These are phyloP conservation scores for Ephemerocybe angulata DNA, from an alignment of 768 basidiomycete genomes.

Conservation along the genomic window DNA sequence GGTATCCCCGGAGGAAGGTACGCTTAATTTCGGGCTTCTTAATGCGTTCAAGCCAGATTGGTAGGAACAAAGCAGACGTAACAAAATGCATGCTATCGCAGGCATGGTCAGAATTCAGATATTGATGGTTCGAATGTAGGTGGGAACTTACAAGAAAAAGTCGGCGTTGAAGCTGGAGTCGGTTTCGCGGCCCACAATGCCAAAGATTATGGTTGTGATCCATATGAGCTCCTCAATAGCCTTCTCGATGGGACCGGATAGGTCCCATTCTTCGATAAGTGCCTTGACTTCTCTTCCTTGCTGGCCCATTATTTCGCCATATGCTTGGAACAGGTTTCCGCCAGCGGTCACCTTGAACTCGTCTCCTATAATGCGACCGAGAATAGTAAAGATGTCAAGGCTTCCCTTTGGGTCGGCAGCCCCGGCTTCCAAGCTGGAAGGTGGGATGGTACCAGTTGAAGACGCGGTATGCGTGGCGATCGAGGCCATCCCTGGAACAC, in stretches of 20 bases:
- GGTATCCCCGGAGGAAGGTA: conserved; percentile 54
- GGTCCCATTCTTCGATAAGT: conserved; percentile 44
- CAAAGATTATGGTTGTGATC: conserved; percentile 53
- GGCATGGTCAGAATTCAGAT: not conserved
- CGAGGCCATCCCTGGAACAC: conserved; percentile 42
- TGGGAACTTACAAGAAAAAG: conserved; percentile 52
- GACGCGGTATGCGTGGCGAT: conserved; percentile 42
- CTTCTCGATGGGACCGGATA: conserved; percentile 37
- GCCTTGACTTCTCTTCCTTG: conserved; percentile 34
- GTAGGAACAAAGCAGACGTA: conserved; percentile 61
- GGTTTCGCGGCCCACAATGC: conserved; percentile 47
- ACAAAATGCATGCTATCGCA: conserved; percentile 57
- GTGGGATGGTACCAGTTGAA: conserved; percentile 21
- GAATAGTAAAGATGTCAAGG: conserved; percentile 47
- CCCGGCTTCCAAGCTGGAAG: conserved; percentile 17
- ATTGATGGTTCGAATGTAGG: not conserved
- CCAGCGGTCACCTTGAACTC: conserved; percentile 1
- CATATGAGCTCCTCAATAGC: conserved; percentile 66
- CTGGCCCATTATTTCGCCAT: conserved; percentile 27
- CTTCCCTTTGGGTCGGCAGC: conserved; percentile 6
- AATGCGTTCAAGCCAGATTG: conserved; percentile 41
- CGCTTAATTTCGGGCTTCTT: conserved; percentile 37
- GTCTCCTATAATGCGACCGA: conserved; percentile 54
- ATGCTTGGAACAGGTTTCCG: conserved; percentile 6
- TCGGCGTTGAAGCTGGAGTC: conserved; percentile 45